Percentiles rank a stretch among this genome's conserved stretches.
Evolutionary conservation across 345 rosid genomes (phyloP).

Genomic region (Eucalyptus marginata): DNA sequence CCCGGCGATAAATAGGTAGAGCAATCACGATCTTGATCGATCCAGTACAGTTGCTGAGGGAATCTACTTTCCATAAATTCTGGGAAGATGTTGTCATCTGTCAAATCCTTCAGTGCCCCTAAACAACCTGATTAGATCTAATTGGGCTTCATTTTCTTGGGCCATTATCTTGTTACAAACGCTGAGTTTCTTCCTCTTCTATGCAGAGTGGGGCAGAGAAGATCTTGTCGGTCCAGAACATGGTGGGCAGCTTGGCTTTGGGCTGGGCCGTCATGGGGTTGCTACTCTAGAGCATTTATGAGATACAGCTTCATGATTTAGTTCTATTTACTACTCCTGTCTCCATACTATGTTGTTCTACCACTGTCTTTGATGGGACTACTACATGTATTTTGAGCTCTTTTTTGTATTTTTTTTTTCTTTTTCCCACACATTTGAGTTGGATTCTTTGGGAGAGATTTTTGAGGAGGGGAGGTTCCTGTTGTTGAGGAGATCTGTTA

Average conservation of each 20-base stretch:
- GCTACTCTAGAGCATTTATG: slow-evolving; percentile 15
- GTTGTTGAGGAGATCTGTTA: neutral
- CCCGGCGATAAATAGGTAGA: neutral
- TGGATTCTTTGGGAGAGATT: slow-evolving; percentile 29
- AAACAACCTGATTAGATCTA: neutral
- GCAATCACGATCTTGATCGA: neutral
- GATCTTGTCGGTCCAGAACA: slow-evolving; percentile 3
- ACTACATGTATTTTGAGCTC: neutral
- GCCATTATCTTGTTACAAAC: neutral
- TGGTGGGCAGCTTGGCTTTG: slow-evolving; percentile 15
- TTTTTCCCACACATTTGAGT: slow-evolving; percentile 7
- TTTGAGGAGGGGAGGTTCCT: slow-evolving; percentile 10
- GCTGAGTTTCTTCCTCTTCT: neutral
- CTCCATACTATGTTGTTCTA: slow-evolving; percentile 8
- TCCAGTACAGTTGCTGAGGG: neutral
- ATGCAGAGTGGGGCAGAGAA: slow-evolving; percentile 50
- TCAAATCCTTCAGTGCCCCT: neutral
- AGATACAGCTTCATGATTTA: neutral
- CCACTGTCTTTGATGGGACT: neutral
- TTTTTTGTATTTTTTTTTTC: neutral
- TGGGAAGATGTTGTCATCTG: neutral
- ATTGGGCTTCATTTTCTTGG: neutral
- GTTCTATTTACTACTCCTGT: neutral
- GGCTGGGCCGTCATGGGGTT: slow-evolving; percentile 19
- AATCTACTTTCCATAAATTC: neutral